A percentile compares a stretch with the other conserved stretches of the same genome.
Evolutionary conservation across 306 rosid genomes (phyloP).

Genomic region (Trifolium pratense): DNA sequence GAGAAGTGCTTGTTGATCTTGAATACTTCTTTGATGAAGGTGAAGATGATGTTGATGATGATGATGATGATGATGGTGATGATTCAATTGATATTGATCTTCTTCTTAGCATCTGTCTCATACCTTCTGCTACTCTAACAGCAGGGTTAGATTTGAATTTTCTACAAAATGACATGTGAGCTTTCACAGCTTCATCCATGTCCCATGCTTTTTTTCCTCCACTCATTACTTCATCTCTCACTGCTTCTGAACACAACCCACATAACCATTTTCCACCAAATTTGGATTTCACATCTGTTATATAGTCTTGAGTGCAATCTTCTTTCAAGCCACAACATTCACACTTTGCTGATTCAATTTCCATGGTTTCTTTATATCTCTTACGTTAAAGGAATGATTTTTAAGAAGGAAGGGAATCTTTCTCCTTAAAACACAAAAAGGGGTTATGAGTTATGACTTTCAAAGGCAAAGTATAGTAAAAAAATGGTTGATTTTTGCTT

Average conservation of each 20-base stretch:
- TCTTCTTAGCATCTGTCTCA: constrained; percentile 94
- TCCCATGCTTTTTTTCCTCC: constrained; percentile 62
- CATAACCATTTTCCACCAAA: constrained; percentile 95
- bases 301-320: constrained; percentile 91
- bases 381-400: background rate
- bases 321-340: constrained; percentile 97
- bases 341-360: constrained; percentile 84
- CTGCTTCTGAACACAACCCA: constrained; percentile 99
- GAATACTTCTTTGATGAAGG: constrained; percentile 62
- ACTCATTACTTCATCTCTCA: constrained; percentile 76
- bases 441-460: constrained; percentile 16
- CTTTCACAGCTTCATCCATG: constrained; percentile 89
- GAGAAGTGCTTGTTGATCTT: constrained; percentile 70
- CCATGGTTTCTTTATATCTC: constrained; percentile 51
- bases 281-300: constrained; percentile 67
- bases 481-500: constrained; percentile 38
- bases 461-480: constrained; percentile 11
- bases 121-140: constrained; percentile 86
- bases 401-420: constrained; percentile 20
- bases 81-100: constrained; percentile 74
- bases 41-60: constrained; percentile 44
- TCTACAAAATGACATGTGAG: constrained; percentile 96
- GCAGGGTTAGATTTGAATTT: constrained; percentile 94
- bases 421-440: constrained; percentile 36
- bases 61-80: constrained; percentile 49